phyloP scores from a whole-genome alignment of 768 basidiomycete genomes.

The Cytidiella melzeri region DNA sequence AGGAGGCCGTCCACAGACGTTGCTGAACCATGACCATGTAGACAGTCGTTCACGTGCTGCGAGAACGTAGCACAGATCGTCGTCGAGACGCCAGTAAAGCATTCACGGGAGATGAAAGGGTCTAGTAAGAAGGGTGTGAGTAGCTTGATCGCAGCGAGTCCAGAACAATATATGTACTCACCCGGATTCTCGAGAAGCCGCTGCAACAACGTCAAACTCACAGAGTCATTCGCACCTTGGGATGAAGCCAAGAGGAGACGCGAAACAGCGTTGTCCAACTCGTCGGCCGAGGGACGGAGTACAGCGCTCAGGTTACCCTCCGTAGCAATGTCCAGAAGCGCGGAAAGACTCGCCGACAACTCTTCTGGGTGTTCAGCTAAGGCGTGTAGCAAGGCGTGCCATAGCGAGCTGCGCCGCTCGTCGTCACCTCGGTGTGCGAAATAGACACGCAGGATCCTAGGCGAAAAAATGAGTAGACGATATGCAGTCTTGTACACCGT shows the following conservation, averaged over 20 bases:
- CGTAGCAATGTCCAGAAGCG: slow-evolving; percentile 38
- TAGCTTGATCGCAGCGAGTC: too few species aligned
- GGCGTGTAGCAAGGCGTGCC: slow-evolving; percentile 42
- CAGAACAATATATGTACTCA: too few species aligned
- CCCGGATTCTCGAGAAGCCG: slow-evolving; percentile 29
- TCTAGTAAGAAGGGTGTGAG: too few species aligned
- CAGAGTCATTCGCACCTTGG: slow-evolving; percentile 18
- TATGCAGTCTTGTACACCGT: slow-evolving; percentile 34
- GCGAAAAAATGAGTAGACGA: slow-evolving; percentile 34
- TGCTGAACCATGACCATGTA: slow-evolving; percentile 25
- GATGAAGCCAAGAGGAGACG: slow-evolving; percentile 35
- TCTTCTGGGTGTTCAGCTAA: slow-evolving; percentile 32
- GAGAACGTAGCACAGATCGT: slow-evolving; percentile 31
- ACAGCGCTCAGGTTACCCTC: slow-evolving; percentile 35
- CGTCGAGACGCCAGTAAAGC: slow-evolving; percentile 27
- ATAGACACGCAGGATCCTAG: slow-evolving; percentile 45
- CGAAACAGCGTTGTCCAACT: slow-evolving; percentile 41
- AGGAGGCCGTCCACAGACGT: slow-evolving; percentile 30
- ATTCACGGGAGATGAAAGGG: slow-evolving; percentile 24
- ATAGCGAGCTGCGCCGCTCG: slow-evolving; percentile 30
- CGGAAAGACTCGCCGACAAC: slow-evolving; percentile 25
- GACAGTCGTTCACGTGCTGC: slow-evolving; percentile 27
- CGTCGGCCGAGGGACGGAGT: slow-evolving; percentile 36
- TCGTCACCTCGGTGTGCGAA: slow-evolving; percentile 36
- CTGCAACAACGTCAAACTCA: slow-evolving; percentile 29